A percentile compares a stretch with the other conserved stretches of the same genome.
These are phyloP conservation scores for Rhizoclosmatium sp. DNA, from an alignment of 192 early-diverging fungal genomes.

Conservation along the genomic window DNA sequence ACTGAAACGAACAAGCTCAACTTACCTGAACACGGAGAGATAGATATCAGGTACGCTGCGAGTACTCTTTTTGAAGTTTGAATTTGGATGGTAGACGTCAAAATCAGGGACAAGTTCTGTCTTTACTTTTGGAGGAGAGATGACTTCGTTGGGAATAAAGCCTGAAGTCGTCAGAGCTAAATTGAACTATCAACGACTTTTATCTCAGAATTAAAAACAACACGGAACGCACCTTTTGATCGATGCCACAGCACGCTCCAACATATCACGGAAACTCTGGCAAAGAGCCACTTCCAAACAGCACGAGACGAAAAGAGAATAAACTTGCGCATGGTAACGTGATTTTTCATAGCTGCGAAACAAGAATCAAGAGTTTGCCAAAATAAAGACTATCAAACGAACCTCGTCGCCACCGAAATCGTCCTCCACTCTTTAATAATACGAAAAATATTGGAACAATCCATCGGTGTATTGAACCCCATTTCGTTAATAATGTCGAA, in stretches of 20 bases:
- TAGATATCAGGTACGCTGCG: slow-evolving; percentile 3
- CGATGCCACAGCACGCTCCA: neutral
- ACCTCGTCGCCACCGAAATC: slow-evolving; percentile 12
- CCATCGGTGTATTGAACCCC: neutral
- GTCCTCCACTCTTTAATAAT: neutral
- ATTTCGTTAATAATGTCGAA: neutral
- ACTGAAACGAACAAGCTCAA: neutral
- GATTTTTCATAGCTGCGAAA: neutral
- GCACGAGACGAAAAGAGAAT: neutral
- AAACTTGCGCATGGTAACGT: neutral
- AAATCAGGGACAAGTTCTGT: neutral
- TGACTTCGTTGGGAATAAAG: no score
- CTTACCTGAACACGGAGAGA: slow-evolving; percentile 4
- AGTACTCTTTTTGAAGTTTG: slow-evolving; percentile 11
- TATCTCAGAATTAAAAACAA: no score
- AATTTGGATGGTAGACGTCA: slow-evolving; percentile 11
- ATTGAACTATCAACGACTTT: no score
- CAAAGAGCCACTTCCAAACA: slow-evolving; percentile 16
- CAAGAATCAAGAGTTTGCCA: neutral
- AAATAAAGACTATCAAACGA: neutral
- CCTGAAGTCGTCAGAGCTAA: no score
- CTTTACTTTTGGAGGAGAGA: no score
- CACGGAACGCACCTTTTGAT: neutral
- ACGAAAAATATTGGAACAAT: neutral
- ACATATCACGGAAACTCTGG: neutral